phyloP scores from a whole-genome alignment of 2,329 filamentous ascomycete genomes.

The Macrophomina pseudophaseolina region DNA sequence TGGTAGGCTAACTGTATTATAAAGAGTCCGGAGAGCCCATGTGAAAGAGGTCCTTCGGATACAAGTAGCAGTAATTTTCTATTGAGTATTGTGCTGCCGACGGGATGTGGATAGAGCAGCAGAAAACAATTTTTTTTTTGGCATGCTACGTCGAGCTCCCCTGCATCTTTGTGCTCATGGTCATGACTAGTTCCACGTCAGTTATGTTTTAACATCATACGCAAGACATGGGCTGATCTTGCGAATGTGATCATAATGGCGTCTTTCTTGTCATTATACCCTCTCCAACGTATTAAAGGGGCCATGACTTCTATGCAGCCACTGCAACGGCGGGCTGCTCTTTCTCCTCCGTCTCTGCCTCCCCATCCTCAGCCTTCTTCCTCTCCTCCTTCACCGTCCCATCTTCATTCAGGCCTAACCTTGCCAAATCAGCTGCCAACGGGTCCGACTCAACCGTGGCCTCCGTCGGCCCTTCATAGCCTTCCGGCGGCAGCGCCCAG shows the following conservation, averaged over 20 bases:
- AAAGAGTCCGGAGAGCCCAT: too few species aligned
- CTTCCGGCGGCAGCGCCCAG: constrained; percentile 84
- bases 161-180: too few species aligned
- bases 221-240: neutral
- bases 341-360: neutral
- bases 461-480: constrained; percentile 71
- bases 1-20: too few species aligned
- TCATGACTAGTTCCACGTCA: too few species aligned
- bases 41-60: too few species aligned
- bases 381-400: constrained; percentile 15
- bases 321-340: neutral
- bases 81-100: too few species aligned
- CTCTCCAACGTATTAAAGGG: neutral
- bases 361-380: neutral
- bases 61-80: too few species aligned
- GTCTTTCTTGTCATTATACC: neutral
- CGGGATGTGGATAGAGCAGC: too few species aligned
- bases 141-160: too few species aligned
- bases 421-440: constrained; percentile 49
- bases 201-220: too few species aligned
- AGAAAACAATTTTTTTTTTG: too few species aligned
- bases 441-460: constrained; percentile 59
- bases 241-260: neutral
- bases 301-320: neutral
- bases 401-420: constrained; percentile 35